Evolutionary conservation across 805 yeast genomes (phyloP), one percentile per base, ranked within the genome.

Genomic region (Debaryomyces prosopidis): DNA sequence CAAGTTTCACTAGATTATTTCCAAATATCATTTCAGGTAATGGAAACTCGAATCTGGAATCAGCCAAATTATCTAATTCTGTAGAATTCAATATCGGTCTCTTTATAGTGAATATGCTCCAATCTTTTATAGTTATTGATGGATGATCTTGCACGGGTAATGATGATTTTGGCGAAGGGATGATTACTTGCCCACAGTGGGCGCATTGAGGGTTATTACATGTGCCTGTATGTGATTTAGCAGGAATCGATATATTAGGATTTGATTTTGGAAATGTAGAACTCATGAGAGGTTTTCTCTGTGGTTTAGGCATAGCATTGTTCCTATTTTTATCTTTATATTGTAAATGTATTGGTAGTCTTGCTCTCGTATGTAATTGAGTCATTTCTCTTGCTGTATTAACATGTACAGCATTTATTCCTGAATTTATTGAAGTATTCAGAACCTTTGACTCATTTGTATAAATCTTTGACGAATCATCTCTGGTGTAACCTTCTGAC

Each of bases 1-100:
- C 71, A 9, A 90, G 60, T 40, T 73, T 77, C 9, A 90, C 81
- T 45, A 67, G 66, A 59, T 87, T 91, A 53, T 87, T 81, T 8
- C 98, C 98, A 68, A 94, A 94, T 5, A 94, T 90, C 98, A 94
- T 94, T 63, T 94, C 99, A 0, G 99, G 99, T 36, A 92, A 67
- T 0, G 98, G 96, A 49, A 92, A 80, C 12, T 82, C 82, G 43
- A 85, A 75, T 42, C 82, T 60, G 10, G 59, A 51, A 4, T 77
- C 79, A 62, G 82, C 87, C 57, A 85, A 77, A 2, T 65, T 66
- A 46, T 89, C 96, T 45, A 92, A 77, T 58, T 90, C 96, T 1
- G 64, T 71, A 1, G 90, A 75, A 52, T 79, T 85, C 48, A 89
- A 68, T 38, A 92, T 92, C 1, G 98, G 96, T 41, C 79, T 79